These are phyloP conservation scores for Stephanodiscus minutulus DNA, from an alignment of 108 stramenopile genomes.

Conservation along the genomic window DNA sequence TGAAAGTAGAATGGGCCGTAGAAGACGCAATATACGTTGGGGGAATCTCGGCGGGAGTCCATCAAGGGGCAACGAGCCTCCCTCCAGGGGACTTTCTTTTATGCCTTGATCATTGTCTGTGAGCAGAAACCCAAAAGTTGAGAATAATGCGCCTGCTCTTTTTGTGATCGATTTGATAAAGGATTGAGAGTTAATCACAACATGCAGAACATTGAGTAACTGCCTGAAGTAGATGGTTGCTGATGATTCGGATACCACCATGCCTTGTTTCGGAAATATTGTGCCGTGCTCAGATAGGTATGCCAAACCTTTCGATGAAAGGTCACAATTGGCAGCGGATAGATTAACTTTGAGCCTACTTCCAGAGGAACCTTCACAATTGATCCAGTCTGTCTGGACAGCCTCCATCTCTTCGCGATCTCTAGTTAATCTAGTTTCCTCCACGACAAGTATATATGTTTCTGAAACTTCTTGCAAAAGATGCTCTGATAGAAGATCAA, in stretches of 20 bases:
- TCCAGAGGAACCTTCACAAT: constrained; percentile 1
- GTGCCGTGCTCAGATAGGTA: constrained; percentile 2
- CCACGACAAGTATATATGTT: constrained; percentile 12
- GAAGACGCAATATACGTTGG: constrained; percentile 60
- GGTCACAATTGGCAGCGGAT: constrained; percentile 13
- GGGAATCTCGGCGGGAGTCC: constrained; percentile 44
- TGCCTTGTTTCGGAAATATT: not conserved
- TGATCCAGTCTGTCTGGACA: constrained; percentile 31
- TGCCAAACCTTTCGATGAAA: constrained; percentile 21
- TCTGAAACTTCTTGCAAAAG: constrained; percentile 24
- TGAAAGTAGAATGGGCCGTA: constrained; percentile 51
- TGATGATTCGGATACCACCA: not conserved
- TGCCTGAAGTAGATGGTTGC: constrained; percentile 17
- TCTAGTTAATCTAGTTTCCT: constrained; percentile 6
- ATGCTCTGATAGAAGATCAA: constrained; percentile 14
- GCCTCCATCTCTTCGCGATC: constrained; percentile 10
- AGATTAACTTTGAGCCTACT: not conserved
- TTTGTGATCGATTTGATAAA: constrained; percentile 6
- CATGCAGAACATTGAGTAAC: constrained; percentile 50
- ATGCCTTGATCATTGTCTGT: not conserved
- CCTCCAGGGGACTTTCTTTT: not conserved
- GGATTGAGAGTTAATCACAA: constrained; percentile 6
- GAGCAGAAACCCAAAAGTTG: constrained; percentile 25
- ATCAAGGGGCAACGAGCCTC: not conserved
- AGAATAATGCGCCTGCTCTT: constrained; percentile 18